Conservation (phyloP, 1,284 basidiomycete genomes). For the Leccinum subfulvum region DNA sequence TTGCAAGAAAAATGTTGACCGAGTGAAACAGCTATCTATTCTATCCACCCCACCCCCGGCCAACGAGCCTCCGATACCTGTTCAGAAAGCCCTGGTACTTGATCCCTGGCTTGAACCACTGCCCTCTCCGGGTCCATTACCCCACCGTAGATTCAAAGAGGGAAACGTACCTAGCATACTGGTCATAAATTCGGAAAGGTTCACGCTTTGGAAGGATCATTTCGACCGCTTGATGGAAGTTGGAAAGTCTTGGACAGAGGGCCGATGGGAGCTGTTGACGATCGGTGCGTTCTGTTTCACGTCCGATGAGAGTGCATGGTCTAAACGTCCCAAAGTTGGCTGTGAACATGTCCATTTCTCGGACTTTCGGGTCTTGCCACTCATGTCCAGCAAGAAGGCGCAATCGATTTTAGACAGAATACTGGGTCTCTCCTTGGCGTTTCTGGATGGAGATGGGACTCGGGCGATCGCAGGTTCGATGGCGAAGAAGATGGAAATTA, state of each 20-base stretch:
- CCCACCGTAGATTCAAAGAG: conserved; percentile 16
- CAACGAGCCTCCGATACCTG: conserved; percentile 45
- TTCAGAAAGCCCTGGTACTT: conserved; percentile 56
- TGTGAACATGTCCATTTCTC: conserved; percentile 58
- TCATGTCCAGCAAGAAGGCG: conserved; percentile 38
- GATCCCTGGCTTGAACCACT: conserved; percentile 83
- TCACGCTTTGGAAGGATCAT: conserved; percentile 73
- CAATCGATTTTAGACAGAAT: conserved; percentile 42
- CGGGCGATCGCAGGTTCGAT: conserved; percentile 31
- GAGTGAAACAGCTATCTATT: conserved; percentile 46
- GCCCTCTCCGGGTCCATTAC: conserved; percentile 50
- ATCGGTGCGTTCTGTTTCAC: conserved; percentile 37
- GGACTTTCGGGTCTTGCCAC: conserved; percentile 51
- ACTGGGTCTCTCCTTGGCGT: conserved; percentile 44
- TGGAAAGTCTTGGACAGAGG: conserved; percentile 51
- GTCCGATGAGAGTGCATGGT: neutral
- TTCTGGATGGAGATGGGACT: conserved; percentile 45
- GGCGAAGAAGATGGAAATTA: conserved; percentile 44
- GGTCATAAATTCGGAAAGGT: conserved; percentile 72
- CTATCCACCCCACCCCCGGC: conserved; percentile 47
- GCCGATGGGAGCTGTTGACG: conserved; percentile 46
- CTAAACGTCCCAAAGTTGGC: conserved; percentile 38
- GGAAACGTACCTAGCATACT: conserved; percentile 41
- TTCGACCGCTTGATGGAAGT: conserved; percentile 56
- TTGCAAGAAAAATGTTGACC: neutral